Percentiles rank a stretch among this genome's conserved stretches.
These are phyloP conservation scores for Penicillium sp. DNA, from an alignment of 2,329 filamentous ascomycete genomes.

Conservation along the genomic window DNA sequence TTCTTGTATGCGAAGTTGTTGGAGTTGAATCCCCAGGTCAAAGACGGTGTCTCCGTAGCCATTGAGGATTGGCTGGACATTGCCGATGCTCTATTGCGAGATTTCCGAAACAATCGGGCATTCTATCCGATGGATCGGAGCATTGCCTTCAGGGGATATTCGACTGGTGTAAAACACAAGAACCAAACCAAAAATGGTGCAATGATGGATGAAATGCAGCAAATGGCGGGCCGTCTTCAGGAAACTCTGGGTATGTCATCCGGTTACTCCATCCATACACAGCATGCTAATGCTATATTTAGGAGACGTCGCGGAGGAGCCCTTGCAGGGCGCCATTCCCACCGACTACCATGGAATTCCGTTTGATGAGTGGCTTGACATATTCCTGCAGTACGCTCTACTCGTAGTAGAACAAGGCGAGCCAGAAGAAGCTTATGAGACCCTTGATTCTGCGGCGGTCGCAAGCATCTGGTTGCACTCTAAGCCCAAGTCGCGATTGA, in stretches of 20 bases:
- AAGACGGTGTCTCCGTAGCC: conserved; percentile 43
- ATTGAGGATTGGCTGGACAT: conserved; percentile 52
- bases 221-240: conserved; percentile 39
- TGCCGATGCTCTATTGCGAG: conserved; percentile 50
- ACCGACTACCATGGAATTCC: conserved; percentile 64
- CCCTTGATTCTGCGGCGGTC: conserved; percentile 67
- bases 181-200: conserved; percentile 29
- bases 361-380: conserved; percentile 77
- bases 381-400: conserved; percentile 81
- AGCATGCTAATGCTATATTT: conserved; percentile 10
- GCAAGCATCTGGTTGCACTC: conserved; percentile 74
- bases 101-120: conserved; percentile 52
- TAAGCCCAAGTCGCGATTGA: conserved; percentile 58
- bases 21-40: conserved; percentile 42
- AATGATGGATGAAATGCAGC: conserved; percentile 37
- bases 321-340: conserved; percentile 34
- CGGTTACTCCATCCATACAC: not conserved
- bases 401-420: conserved; percentile 61
- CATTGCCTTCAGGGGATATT: conserved; percentile 45
- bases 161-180: conserved; percentile 34
- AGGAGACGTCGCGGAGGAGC: conserved; percentile 22
- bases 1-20: conserved; percentile 41
- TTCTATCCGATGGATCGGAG: conserved; percentile 51
- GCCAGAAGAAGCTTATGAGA: conserved; percentile 64
- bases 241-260: conserved; percentile 31